phyloP scores from a whole-genome alignment of 805 yeast species.

The Zygosaccharomyces lentus region DNA sequence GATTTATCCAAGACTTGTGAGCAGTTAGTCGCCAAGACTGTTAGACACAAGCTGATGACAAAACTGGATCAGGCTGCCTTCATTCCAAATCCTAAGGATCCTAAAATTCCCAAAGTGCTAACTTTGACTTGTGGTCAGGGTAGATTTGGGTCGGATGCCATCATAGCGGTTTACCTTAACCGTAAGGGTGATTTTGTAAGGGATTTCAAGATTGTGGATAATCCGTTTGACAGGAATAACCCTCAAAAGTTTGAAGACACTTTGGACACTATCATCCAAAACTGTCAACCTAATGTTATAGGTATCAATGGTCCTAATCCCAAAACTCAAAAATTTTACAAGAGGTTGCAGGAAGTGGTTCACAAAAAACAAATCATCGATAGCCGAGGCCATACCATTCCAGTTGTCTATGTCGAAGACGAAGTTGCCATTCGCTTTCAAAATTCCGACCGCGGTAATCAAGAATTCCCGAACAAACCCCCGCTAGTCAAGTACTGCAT shows the following conservation, averaged over 20 bases:
- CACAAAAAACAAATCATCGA: conserved; percentile 52
- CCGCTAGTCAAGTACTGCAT: conserved; percentile 77
- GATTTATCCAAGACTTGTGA: conserved; percentile 74
- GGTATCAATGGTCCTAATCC: conserved; percentile 87
- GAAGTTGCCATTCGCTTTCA: conserved; percentile 90
- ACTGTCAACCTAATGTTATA: conserved; percentile 80
- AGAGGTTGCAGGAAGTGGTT: conserved; percentile 52
- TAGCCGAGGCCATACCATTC: conserved; percentile 53
- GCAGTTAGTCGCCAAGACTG: conserved; percentile 58
- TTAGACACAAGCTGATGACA: conserved; percentile 63
- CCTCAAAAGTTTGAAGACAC: conserved; percentile 61
- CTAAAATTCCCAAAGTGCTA: conserved; percentile 80
- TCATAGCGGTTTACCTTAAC: conserved; percentile 72
- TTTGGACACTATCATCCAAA: conserved; percentile 55
- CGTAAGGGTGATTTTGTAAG: conserved; percentile 78
- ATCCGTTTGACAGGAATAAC: conserved; percentile 49
- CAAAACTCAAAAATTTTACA: conserved; percentile 56
- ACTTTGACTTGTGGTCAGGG: conserved; percentile 87
- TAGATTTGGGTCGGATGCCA: conserved; percentile 73
- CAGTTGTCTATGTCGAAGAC: conserved; percentile 80
- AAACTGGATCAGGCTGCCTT: conserved; percentile 92
- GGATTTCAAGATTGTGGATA: conserved; percentile 70
- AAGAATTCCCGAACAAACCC: conserved; percentile 82
- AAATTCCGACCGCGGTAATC: conserved; percentile 65
- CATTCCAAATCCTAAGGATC: conserved; percentile 74